A percentile compares a stretch with the other conserved stretches of the same genome.
Conservation (phyloP, 2,329 filamentous ascomycete species). For the Didymella exigua region DNA sequence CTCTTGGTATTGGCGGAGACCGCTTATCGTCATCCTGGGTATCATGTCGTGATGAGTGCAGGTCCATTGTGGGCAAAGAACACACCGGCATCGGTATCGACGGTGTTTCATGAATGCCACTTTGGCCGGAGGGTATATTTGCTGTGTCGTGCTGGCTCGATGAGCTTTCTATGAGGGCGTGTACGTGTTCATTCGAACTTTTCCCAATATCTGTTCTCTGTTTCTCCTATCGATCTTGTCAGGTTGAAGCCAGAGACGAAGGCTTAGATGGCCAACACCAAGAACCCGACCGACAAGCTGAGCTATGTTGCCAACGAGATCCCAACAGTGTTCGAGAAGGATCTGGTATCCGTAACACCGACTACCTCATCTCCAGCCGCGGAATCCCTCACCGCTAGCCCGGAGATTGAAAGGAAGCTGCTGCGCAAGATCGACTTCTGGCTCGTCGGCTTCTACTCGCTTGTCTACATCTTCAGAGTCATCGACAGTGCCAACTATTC, state of each 20-base stretch:
- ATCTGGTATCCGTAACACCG: not conserved
- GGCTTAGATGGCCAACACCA: constrained; percentile 19
- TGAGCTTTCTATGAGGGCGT: no score
- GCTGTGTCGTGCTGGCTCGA: not conserved
- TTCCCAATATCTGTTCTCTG: not conserved
- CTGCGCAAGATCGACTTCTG: constrained; percentile 37
- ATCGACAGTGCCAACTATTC: constrained; percentile 38
- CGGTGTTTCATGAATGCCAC: not conserved
- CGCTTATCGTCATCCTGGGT: constrained; percentile 19
- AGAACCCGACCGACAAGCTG: constrained; percentile 20
- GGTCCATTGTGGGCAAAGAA: not conserved
- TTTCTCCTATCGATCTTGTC: not conserved
- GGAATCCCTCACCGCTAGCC: not conserved
- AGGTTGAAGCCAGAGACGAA: no score
- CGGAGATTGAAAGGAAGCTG: constrained; percentile 18
- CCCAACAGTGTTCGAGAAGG: constrained; percentile 1
- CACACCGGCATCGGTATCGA: not conserved
- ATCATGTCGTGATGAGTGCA: constrained; percentile 19
- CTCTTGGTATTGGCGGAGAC: not conserved
- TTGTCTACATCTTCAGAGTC: constrained; percentile 39
- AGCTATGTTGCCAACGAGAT: constrained; percentile 18
- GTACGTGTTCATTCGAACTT: not conserved
- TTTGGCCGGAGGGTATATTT: not conserved
- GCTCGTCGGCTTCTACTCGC: constrained; percentile 40
- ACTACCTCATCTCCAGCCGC: not conserved